A percentile compares a stretch with the other conserved stretches of the same genome.
Evolutionary conservation across 2,329 filamentous ascomycete genomes (phyloP).

Genomic region (Aspergillus calidoustus): DNA sequence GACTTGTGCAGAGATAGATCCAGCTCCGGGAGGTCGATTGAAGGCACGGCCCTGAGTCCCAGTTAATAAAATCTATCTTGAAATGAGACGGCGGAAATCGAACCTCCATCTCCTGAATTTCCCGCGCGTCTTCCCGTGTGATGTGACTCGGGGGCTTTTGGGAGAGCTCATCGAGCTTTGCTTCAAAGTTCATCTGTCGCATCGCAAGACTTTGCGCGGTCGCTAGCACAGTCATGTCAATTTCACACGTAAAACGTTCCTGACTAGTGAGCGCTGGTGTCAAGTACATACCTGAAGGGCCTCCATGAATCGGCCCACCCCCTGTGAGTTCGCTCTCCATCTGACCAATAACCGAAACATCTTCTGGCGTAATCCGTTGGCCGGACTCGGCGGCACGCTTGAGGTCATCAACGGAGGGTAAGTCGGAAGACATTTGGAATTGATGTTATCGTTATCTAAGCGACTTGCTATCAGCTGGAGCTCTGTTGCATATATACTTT

Average conservation of each 20-base stretch:
- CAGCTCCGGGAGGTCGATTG: slow-evolving; percentile 35
- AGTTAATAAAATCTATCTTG: slow-evolving; percentile 22
- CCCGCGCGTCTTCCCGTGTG: slow-evolving; percentile 37
- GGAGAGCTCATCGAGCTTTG: slow-evolving; percentile 36
- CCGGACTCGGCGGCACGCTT: slow-evolving; percentile 37
- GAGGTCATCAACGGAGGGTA: slow-evolving; percentile 31
- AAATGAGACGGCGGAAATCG: background rate
- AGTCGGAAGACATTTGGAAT: slow-evolving; percentile 12
- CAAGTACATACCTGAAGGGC: slow-evolving; percentile 35
- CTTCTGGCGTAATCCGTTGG: slow-evolving; percentile 38
- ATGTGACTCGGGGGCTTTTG: slow-evolving; percentile 40
- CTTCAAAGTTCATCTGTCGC: slow-evolving; percentile 41
- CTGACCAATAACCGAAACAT: slow-evolving; percentile 39
- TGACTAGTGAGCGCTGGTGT: no score
- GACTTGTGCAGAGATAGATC: slow-evolving; percentile 38
- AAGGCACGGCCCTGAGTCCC: slow-evolving; percentile 39
- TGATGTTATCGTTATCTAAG: background rate
- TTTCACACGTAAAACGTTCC: no score
- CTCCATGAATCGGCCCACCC: slow-evolving; percentile 35
- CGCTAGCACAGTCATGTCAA: slow-evolving; percentile 22
- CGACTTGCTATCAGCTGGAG: no score
- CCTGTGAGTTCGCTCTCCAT: slow-evolving; percentile 39
- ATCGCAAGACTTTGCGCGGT: slow-evolving; percentile 40
- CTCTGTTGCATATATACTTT: background rate
- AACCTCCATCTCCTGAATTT: slow-evolving; percentile 36